phyloP scores from a whole-genome alignment of 805 yeast genomes.

The Candida jianshihensis region DNA sequence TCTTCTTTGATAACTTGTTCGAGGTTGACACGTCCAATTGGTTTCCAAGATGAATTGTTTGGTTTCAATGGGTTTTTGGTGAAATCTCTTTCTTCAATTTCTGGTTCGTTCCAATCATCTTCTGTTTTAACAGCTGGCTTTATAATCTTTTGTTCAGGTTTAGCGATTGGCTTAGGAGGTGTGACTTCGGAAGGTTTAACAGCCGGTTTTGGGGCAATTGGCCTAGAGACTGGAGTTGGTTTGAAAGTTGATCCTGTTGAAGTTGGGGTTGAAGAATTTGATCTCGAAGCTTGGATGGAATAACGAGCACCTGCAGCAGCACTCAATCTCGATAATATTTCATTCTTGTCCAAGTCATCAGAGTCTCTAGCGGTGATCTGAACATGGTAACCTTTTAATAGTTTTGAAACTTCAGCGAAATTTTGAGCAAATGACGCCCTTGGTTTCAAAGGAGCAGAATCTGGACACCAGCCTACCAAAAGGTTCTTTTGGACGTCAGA shows the following conservation, averaged over 20 bases:
- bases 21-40: slow-evolving; percentile 54
- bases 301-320: slow-evolving; percentile 97
- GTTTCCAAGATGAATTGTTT: slow-evolving; percentile 46
- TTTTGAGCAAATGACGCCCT: slow-evolving; percentile 72
- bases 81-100: slow-evolving; percentile 41
- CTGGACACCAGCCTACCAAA: slow-evolving; percentile 95
- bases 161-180: slow-evolving; percentile 15
- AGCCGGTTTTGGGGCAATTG: slow-evolving; percentile 23
- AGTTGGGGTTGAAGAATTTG: slow-evolving; percentile 24
- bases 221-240: slow-evolving; percentile 20
- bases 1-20: slow-evolving; percentile 37
- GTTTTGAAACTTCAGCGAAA: slow-evolving; percentile 66
- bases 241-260: slow-evolving; percentile 19
- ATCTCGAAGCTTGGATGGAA: slow-evolving; percentile 46
- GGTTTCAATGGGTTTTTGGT: slow-evolving; percentile 37
- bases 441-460: slow-evolving; percentile 77
- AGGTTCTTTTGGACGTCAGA: slow-evolving; percentile 81
- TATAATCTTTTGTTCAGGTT: slow-evolving; percentile 16
- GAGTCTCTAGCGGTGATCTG: slow-evolving; percentile 94
- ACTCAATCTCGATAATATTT: slow-evolving; percentile 66
- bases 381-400: slow-evolving; percentile 81
- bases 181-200: slow-evolving; percentile 13
- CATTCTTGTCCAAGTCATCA: slow-evolving; percentile 80
- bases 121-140: slow-evolving; percentile 24
- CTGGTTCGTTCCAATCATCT: slow-evolving; percentile 41